Percentiles rank a stretch among this genome's conserved stretches.
Evolutionary conservation across 2,329 filamentous ascomycete species (phyloP).

Genomic region (Fusarium praegraminearum): DNA sequence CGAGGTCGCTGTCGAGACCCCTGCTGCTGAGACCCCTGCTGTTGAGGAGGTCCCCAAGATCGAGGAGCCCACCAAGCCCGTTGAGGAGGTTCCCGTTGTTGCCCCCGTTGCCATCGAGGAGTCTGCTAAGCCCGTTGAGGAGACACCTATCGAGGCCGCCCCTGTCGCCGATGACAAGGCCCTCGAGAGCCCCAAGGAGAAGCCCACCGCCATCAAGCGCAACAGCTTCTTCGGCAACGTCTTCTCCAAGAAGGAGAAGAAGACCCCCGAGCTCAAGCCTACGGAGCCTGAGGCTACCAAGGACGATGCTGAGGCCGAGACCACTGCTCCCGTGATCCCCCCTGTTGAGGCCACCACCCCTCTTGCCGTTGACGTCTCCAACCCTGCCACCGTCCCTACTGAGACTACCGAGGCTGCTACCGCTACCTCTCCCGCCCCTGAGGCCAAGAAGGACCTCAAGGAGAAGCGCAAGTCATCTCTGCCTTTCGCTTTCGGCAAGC

Average conservation of each 20-base stretch:
- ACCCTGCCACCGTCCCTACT: conserved; percentile 59
- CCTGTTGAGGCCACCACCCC: conserved; percentile 69
- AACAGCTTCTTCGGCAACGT: conserved; percentile 67
- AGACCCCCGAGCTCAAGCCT: conserved; percentile 64
- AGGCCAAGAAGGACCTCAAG: conserved; percentile 74
- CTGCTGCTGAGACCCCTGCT: conserved; percentile 56
- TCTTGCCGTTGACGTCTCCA: conserved; percentile 66
- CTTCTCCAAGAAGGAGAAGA: conserved; percentile 70
- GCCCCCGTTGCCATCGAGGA: conserved; percentile 57
- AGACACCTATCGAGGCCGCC: conserved; percentile 53
- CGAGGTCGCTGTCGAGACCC: conserved; percentile 48
- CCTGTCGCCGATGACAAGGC: conserved; percentile 52
- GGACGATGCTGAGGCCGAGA: conserved; percentile 61
- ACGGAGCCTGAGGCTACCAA: conserved; percentile 56
- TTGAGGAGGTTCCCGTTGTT: conserved; percentile 52
- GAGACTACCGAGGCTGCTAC: conserved; percentile 61
- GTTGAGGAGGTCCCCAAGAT: conserved; percentile 67
- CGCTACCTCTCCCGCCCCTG: conserved; percentile 59
- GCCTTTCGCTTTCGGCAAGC: conserved; percentile 82
- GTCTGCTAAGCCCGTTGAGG: conserved; percentile 50
- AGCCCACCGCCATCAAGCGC: conserved; percentile 62
- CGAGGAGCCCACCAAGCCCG: conserved; percentile 65
- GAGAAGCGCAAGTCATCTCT: conserved; percentile 86
- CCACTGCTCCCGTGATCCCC: conserved; percentile 69
- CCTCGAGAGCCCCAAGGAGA: conserved; percentile 59